Evolutionary conservation across 805 yeast genomes (phyloP).

Genomic region (Candida vaughaniae): DNA sequence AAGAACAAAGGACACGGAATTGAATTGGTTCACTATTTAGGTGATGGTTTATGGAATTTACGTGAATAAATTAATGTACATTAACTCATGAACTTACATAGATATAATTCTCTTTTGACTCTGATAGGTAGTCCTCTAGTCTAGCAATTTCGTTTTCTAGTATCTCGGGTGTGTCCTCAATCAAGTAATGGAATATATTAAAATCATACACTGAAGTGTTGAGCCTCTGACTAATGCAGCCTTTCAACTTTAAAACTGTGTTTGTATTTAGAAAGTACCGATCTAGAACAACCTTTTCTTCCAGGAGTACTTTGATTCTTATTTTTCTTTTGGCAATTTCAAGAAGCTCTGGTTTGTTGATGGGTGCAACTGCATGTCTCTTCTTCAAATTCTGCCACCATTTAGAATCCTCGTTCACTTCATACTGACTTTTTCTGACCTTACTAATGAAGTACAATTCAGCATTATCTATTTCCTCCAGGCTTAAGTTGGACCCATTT

Average conservation of each 20-base stretch:
- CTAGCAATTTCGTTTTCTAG: conserved; percentile 21
- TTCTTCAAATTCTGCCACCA: conserved; percentile 45
- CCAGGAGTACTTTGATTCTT: conserved; percentile 7
- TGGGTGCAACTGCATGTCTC: conserved; percentile 24
- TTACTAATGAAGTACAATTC: conserved; percentile 65
- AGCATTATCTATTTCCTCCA: conserved; percentile 55
- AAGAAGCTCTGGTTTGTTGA: not conserved
- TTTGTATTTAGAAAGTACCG: conserved; percentile 23
- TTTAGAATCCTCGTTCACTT: conserved; percentile 13
- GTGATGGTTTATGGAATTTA: conserved; percentile 85
- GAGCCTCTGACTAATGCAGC: conserved; percentile 21
- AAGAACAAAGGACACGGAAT: conserved; percentile 88
- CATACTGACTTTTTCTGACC: conserved; percentile 32
- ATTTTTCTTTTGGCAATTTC: conserved; percentile 12
- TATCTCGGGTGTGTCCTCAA: conserved; percentile 14
- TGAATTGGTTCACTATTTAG: conserved; percentile 77
- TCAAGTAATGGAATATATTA: conserved; percentile 23
- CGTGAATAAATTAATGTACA: conserved; percentile 35
- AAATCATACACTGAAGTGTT: conserved; percentile 22
- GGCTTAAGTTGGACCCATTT: conserved; percentile 56
- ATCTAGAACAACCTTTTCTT: conserved; percentile 6
- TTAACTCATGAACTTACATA: not conserved
- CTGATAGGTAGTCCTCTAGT: conserved; percentile 2
- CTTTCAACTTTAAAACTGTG: conserved; percentile 35
- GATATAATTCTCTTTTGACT: not conserved